These are phyloP conservation scores for Fraxinus angustifolia DNA, from an alignment of 305 asterid genomes.

Conservation along the genomic window DNA sequence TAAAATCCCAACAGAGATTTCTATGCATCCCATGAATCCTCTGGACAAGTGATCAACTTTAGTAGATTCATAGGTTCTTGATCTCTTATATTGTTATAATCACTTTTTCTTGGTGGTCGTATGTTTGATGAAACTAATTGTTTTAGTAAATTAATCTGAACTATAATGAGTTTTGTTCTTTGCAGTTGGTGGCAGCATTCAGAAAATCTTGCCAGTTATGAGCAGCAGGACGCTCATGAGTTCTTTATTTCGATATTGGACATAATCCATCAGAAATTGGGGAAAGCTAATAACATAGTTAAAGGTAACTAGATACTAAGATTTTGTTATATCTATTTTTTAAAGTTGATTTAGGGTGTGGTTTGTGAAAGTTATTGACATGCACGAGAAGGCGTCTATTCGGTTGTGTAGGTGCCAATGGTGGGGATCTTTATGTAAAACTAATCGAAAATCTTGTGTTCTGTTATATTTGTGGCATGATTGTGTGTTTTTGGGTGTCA, in stretches of 20 bases:
- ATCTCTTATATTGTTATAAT: not conserved
- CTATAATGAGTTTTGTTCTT: constrained; percentile 16
- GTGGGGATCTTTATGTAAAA: constrained; percentile 1
- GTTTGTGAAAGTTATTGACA: constrained; percentile 11
- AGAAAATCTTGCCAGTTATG: constrained; percentile 68
- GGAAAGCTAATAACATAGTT: constrained; percentile 36
- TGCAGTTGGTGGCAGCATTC: constrained; percentile 91
- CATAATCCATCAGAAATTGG: constrained; percentile 68
- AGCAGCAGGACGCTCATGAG: constrained; percentile 81
- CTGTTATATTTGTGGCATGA: not conserved
- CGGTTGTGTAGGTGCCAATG: not conserved
- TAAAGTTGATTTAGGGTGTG: not conserved
- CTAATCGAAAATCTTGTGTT: not conserved
- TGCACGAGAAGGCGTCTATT: constrained; percentile 9
- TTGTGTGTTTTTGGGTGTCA: not conserved
- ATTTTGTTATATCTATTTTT: not conserved
- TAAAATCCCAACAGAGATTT: not conserved
- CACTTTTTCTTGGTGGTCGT: not conserved
- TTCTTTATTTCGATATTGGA: constrained; percentile 70
- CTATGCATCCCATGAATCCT: not conserved
- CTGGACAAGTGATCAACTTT: not conserved
- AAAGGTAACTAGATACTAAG: constrained; percentile 41
- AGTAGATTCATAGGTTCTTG: not conserved
- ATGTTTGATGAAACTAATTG: constrained; percentile 2
- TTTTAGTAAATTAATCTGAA: not conserved